Evolutionary conservation across 129 eudicot genomes (phyloP), one percentile per base, ranked within the genome.

Genomic region (Arctium lappa): DNA sequence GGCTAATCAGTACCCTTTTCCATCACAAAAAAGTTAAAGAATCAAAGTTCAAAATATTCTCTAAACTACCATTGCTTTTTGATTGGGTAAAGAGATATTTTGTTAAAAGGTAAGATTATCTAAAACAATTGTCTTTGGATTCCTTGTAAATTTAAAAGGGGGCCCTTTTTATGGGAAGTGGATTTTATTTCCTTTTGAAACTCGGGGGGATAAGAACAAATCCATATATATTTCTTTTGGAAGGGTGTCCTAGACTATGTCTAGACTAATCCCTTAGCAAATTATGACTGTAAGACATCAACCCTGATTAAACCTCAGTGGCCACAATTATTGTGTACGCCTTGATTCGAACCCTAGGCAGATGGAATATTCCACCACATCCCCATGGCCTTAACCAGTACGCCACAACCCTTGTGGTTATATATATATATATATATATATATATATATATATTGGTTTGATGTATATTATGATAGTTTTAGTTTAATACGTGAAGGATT

Each of bases 11-110:
- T 33, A 22, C 62, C 50, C 62, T 72, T 15, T 72, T 18, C 70
- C 66, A 56, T 56, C 38, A 13, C 50, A 10, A 27, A 71, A 80
- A 80, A 38, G 72, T 53, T n/a, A 5, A 80, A 80, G 18, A 53
- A 53, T 53, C 18, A 53, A 42, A 53, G 63, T 53, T 13, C 34
- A 56, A 34, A 31, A 33, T 7, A 33, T 31, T 11, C 12, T 63
- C 33, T 31, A 71, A 8, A 3, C 31, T 11, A 30, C 18, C 8
- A 8, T 22, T 50, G 36, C 53, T 50, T 80, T 80, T n/a, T 12
- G 71, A 48, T 48, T 7, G 16, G 13, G 22, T 3, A 48, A 48
- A 48, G 48, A 69, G 68, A n/a, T 46, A 70, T 80, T 69, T 33
- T 69, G 36, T 63, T 63, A 18, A 63, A 63, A 63, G 31, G 31